Percentiles rank a stretch among this genome's conserved stretches.
Conservation (phyloP, 1,284 basidiomycete genomes). For the Fomitopsis pinicola region DNA sequence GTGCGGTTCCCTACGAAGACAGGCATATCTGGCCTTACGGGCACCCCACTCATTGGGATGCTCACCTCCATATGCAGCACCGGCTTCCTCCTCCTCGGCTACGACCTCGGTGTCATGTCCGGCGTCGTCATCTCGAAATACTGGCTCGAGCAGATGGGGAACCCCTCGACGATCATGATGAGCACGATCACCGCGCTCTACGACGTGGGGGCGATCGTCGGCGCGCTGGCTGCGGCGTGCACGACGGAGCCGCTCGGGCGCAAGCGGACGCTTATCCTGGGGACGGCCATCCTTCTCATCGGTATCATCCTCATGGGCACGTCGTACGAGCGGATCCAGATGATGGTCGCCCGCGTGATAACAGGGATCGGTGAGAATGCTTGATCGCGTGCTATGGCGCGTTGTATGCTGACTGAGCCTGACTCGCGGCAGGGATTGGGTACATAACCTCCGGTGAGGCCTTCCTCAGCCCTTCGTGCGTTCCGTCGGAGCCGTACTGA, state of each 20-base stretch:
- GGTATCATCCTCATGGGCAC: constrained; percentile 29
- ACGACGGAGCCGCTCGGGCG: constrained; percentile 30
- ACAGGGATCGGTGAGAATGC: constrained; percentile 38
- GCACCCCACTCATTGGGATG: constrained; percentile 4
- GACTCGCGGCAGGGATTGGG: constrained; percentile 9
- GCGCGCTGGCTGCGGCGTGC: constrained; percentile 7
- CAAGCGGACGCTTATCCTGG: constrained; percentile 36
- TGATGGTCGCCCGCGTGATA: constrained; percentile 49
- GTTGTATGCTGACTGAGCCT: background rate
- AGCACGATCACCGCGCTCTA: constrained; percentile 37
- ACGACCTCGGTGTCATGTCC: constrained; percentile 46
- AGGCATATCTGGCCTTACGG: background rate
- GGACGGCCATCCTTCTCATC: constrained; percentile 39
- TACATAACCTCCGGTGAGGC: constrained; percentile 10
- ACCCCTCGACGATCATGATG: constrained; percentile 39
- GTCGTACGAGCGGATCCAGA: constrained; percentile 23
- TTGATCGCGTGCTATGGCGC: background rate
- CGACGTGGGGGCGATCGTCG: constrained; percentile 22
- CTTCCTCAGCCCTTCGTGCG: background rate
- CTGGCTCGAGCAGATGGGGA: constrained; percentile 36
- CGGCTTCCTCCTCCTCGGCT: constrained; percentile 40
- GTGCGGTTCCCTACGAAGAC: background rate
- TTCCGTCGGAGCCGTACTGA: background rate
- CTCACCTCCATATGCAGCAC: constrained; percentile 9
- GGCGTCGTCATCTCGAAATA: constrained; percentile 40